phyloP scores from a whole-genome alignment of 2,329 filamentous ascomycete genomes.

The Alternaria tenuissima region DNA sequence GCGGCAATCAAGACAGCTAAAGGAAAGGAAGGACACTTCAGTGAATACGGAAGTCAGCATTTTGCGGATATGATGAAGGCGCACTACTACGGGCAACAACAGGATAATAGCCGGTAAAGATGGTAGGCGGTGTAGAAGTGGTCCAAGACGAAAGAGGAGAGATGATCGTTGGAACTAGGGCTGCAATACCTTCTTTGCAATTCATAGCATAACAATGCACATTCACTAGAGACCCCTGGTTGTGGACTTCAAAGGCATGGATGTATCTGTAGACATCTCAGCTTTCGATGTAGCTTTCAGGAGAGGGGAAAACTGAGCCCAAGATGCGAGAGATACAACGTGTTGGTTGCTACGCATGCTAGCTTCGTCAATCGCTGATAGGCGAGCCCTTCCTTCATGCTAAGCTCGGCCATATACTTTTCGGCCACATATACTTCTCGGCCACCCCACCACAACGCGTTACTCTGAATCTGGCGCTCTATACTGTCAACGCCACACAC shows the following conservation, averaged over 20 bases:
- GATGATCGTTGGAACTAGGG: not conserved
- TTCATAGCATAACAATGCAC: not conserved
- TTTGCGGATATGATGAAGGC: constrained; percentile 35
- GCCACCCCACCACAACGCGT: too few species aligned
- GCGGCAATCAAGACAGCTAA: constrained; percentile 28
- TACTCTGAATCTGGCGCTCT: too few species aligned
- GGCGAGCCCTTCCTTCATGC: not conserved
- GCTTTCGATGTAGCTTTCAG: not conserved
- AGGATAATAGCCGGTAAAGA: not conserved
- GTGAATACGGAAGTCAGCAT: constrained; percentile 22
- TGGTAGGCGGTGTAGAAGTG: not conserved
- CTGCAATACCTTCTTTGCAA: not conserved
- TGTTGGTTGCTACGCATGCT: not conserved
- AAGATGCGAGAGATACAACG: not conserved
- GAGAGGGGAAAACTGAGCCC: not conserved
- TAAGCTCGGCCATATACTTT: too few species aligned
- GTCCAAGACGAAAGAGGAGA: not conserved
- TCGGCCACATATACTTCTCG: too few species aligned
- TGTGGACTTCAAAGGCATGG: not conserved
- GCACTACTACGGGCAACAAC: constrained; percentile 14
- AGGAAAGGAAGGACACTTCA: constrained; percentile 35
- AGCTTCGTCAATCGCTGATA: not conserved
- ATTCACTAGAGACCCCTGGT: not conserved
- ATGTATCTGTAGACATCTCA: not conserved
- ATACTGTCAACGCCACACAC: too few species aligned